Conservation (phyloP, 345 rosid species). For the Microthlaspi erraticum region DNA sequence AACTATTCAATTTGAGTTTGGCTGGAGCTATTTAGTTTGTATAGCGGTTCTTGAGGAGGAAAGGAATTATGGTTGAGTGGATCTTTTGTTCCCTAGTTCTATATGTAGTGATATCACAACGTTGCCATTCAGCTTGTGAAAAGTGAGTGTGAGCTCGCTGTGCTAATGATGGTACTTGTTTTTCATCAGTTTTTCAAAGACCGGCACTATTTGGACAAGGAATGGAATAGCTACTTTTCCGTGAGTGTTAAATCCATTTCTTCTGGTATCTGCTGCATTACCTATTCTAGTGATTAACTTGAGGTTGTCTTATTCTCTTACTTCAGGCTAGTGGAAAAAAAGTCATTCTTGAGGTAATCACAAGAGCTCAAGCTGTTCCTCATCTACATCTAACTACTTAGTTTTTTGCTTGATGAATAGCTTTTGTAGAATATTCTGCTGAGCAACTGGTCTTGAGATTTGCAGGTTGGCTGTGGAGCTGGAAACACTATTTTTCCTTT, state of each 20-base stretch:
- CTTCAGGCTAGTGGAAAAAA: slow-evolving; percentile 58
- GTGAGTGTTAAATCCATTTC: slow-evolving; percentile 53
- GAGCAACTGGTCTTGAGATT: slow-evolving; percentile 21
- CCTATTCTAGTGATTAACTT: not conserved
- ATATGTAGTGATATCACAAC: not conserved
- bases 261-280: slow-evolving; percentile 17
- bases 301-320: not conserved
- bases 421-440: not conserved
- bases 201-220: slow-evolving; percentile 94
- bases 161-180: not conserved
- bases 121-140: not conserved
- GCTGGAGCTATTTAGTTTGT: not conserved
- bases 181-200: slow-evolving; percentile 85
- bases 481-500: slow-evolving; percentile 89
- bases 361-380: slow-evolving; percentile 3
- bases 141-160: not conserved
- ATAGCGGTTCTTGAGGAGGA: not conserved
- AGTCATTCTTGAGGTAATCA: slow-evolving; percentile 72
- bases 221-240: slow-evolving; percentile 80
- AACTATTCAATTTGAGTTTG: no score
- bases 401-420: slow-evolving; percentile 1
- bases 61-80: not conserved
- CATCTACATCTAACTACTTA: not conserved
- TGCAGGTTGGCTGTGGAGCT: slow-evolving; percentile 94
- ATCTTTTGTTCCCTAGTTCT: slow-evolving; percentile 8